phyloP scores from a whole-genome alignment of 345 rosid species.

The Melaleuca quinquenervia region DNA sequence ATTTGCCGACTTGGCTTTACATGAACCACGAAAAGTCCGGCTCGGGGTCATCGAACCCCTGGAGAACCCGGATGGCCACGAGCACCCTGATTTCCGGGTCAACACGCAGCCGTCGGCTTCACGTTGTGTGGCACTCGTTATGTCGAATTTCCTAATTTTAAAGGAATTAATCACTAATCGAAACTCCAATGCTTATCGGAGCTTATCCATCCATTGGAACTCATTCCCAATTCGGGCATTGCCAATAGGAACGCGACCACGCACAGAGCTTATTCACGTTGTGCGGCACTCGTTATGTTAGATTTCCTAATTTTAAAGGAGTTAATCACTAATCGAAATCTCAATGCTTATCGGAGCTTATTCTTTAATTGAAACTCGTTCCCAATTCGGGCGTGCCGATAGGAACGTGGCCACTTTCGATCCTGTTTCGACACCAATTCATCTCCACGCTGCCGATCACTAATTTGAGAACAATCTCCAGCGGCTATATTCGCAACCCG shows the following conservation, averaged over 20 bases:
- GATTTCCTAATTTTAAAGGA: not conserved
- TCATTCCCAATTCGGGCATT: too few species aligned
- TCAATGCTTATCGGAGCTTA: not conserved
- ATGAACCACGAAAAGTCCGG: not conserved
- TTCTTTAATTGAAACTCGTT: not conserved
- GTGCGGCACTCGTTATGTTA: too few species aligned
- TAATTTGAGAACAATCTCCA: not conserved
- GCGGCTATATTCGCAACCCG: not conserved
- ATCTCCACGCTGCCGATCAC: not conserved
- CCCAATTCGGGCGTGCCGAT: not conserved
- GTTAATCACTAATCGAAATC: not conserved
- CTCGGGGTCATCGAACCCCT: not conserved
- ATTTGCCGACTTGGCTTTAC: not conserved
- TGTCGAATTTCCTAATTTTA: too few species aligned
- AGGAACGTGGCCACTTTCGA: not conserved
- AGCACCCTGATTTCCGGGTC: not conserved
- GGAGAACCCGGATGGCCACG: not conserved
- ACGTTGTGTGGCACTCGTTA: not conserved
- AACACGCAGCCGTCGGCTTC: not conserved
- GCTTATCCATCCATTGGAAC: too few species aligned
- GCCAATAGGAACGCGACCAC: too few species aligned
- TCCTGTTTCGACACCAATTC: not conserved
- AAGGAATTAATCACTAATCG: too few species aligned
- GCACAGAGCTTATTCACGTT: too few species aligned
- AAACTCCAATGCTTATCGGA: too few species aligned